Percentiles rank a stretch among this genome's conserved stretches.
phyloP scores from a whole-genome alignment of 495 filamentous ascomycete species.

The Aspergillus haitiensis region DNA sequence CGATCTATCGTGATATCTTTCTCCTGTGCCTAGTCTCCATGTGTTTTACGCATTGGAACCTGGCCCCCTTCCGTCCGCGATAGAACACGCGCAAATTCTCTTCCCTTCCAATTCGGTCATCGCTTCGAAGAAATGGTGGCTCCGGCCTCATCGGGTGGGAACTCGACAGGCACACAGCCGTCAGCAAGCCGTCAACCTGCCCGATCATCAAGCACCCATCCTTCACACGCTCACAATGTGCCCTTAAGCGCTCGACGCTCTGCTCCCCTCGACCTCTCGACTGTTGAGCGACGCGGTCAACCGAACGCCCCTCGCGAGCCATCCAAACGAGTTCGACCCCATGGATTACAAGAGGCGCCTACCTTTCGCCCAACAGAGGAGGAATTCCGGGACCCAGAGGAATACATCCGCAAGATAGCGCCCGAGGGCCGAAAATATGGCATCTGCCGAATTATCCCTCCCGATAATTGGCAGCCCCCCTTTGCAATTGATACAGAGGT shows the following conservation, averaged over 20 bases:
- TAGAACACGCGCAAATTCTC: constrained; percentile 30
- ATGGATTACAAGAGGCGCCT: constrained; percentile 86
- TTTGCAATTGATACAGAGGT: constrained; percentile 99
- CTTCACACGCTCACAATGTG: constrained; percentile 55
- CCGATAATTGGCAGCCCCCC: constrained; percentile 86
- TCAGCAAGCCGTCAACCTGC: constrained; percentile 41
- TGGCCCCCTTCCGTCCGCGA: constrained; percentile 29
- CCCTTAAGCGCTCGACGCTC: constrained; percentile 71
- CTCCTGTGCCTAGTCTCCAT: constrained; percentile 29
- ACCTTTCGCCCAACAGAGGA: constrained; percentile 88
- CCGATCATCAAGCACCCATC: constrained; percentile 44
- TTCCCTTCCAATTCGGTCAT: constrained; percentile 20
- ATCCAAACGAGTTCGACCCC: constrained; percentile 71
- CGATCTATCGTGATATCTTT: constrained; percentile 7
- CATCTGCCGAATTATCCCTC: constrained; percentile 92
- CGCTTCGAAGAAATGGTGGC: constrained; percentile 48
- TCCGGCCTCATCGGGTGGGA: constrained; percentile 51
- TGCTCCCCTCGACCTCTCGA: constrained; percentile 76
- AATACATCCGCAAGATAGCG: constrained; percentile 86
- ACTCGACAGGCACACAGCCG: constrained; percentile 41
- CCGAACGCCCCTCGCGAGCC: constrained; percentile 72
- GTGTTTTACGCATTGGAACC: constrained; percentile 37
- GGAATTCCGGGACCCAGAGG: constrained; percentile 90
- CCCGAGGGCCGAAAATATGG: constrained; percentile 83
- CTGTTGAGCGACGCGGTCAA: constrained; percentile 87